phyloP scores from a whole-genome alignment of 2,329 filamentous ascomycete genomes.

The Dactylellina sp. region DNA sequence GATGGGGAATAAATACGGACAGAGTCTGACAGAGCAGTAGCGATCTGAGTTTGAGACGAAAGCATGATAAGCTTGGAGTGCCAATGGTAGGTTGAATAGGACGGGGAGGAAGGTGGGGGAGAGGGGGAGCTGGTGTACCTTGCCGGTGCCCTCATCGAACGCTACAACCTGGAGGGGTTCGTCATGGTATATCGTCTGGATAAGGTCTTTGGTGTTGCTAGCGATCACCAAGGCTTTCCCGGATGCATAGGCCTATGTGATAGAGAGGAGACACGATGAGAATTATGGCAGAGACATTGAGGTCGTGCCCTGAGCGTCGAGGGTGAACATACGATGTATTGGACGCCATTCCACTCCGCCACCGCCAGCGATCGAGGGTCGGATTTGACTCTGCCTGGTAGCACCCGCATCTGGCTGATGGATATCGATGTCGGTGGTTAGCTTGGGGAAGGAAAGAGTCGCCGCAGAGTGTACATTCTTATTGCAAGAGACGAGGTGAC shows the following conservation, averaged over 20 bases:
- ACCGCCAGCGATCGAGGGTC: conserved; percentile 67
- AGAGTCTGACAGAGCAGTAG: conserved; percentile 46
- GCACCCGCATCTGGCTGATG: conserved; percentile 57
- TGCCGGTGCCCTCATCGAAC: conserved; percentile 84
- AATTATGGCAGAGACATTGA: neutral
- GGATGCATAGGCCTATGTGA: conserved; percentile 81
- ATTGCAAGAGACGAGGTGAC: conserved; percentile 7
- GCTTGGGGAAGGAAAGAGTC: conserved; percentile 16
- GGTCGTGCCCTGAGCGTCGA: neutral
- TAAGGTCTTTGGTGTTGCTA: conserved; percentile 76
- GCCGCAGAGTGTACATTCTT: conserved; percentile 23
- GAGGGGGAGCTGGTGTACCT: conserved; percentile 70
- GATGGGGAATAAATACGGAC: conserved; percentile 39
- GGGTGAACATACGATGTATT: conserved; percentile 32
- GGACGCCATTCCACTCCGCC: conserved; percentile 66
- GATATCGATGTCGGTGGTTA: conserved; percentile 15
- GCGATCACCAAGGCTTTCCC: conserved; percentile 89
- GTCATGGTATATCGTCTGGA: conserved; percentile 93
- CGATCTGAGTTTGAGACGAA: conserved; percentile 7
- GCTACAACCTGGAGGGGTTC: conserved; percentile 80
- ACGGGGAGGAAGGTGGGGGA: conserved; percentile 62
- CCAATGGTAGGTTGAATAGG: neutral
- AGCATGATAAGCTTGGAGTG: neutral
- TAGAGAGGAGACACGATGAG: neutral
- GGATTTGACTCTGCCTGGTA: conserved; percentile 68